phyloP scores from a whole-genome alignment of 1,284 basidiomycete genomes.

The Fistulinella staudtii region DNA sequence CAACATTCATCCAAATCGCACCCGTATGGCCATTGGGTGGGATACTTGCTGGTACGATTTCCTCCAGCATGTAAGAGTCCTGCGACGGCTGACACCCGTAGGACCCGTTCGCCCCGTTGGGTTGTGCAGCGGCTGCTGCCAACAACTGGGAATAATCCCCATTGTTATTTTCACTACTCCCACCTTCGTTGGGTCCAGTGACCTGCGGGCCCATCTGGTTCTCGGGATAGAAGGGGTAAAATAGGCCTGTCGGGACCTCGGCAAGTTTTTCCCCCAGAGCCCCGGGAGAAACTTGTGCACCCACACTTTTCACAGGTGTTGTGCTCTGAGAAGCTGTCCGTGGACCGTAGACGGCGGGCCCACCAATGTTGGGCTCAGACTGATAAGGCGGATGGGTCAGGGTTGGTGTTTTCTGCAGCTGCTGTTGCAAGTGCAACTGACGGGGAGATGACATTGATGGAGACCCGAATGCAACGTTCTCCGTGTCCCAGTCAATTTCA shows the following conservation, averaged over 20 bases:
- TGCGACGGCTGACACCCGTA: slow-evolving; percentile 53
- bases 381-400: slow-evolving; percentile 32
- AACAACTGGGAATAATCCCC: slow-evolving; percentile 52
- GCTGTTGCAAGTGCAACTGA: slow-evolving; percentile 29
- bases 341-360: slow-evolving; percentile 35
- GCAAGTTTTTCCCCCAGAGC: slow-evolving; percentile 43
- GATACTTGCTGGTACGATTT: slow-evolving; percentile 43
- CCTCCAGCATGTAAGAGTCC: slow-evolving; percentile 63
- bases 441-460: slow-evolving; percentile 29
- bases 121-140: slow-evolving; percentile 51
- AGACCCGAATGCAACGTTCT: slow-evolving; percentile 31
- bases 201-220: slow-evolving; percentile 33
- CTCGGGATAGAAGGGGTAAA: slow-evolving; percentile 74
- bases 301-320: slow-evolving; percentile 24
- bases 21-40: slow-evolving; percentile 30
- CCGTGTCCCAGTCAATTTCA: slow-evolving; percentile 69
- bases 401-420: slow-evolving; percentile 44
- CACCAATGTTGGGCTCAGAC: slow-evolving; percentile 16
- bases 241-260: slow-evolving; percentile 60
- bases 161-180: slow-evolving; percentile 20
- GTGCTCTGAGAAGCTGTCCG: slow-evolving; percentile 33
- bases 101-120: slow-evolving; percentile 35
- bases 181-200: slow-evolving; percentile 20
- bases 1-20: slow-evolving; percentile 41
- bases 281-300: slow-evolving; percentile 22